Evolutionary conservation across 148 eudicot genomes (phyloP), one percentile per base, ranked within the genome.

Genomic region (Agrostemma githago): DNA sequence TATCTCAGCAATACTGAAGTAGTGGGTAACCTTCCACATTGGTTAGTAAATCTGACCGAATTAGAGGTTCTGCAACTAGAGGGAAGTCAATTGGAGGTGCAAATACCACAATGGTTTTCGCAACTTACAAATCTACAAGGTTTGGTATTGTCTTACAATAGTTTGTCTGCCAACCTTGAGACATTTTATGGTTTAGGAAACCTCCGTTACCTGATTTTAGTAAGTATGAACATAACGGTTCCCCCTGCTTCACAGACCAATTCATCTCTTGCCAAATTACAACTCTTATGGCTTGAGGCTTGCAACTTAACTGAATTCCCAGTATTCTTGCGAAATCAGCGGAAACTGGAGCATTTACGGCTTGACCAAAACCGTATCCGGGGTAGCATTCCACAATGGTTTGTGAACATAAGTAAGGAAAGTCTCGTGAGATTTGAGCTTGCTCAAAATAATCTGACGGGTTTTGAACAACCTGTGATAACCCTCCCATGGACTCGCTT

Each of bases 341-440:
- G 70, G 12, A 41, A 70, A 21, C 44, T 76, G 17, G 8, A n/a
- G 42, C 4, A 6, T 1, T 7, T 68, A 20, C 1, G 10, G 8
- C 74, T 70, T 8, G 19, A 8, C 3, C 3, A 6, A 15, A 76
- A 76, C 62, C 37, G 44, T 15, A 77, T 77, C 17, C 1, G 2
- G 19, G 72, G 66, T 8, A 20, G 0, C 8, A 48, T 79, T 19
- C 85, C 83, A 2, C 40, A 59, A 2, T 84, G 84, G 82, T 40
- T 84, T 43, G 73, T 70, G 70, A 81, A 81, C 65, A 20, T 15
- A 0, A 62, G 74, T 21, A 16, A 6, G 48, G 37, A 58, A 1
- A 11, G 5, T 10, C 67, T 26, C 5, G 12, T n/a, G 17, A 2
- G 8, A 39, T 0, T 56, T 4, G 11, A 66, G 4, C 72, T 74